These are phyloP conservation scores for Kingdonia uniflora DNA, from an alignment of 164 flowering plant genomes.

Conservation along the genomic window DNA sequence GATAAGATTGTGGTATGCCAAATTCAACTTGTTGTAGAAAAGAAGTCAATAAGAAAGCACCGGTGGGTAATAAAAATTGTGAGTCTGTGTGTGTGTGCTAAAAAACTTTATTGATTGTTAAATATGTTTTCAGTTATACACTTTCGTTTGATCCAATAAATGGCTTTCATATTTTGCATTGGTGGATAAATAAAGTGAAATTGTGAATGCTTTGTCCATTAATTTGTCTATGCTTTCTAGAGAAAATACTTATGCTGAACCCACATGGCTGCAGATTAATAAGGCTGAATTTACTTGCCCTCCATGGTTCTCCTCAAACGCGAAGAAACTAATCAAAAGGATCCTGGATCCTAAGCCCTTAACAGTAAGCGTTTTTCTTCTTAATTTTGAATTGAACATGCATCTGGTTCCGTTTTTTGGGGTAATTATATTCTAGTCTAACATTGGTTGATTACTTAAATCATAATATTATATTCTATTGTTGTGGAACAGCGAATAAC, in stretches of 20 bases:
- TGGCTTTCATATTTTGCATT: neutral
- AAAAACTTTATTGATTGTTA: too few relatives aligned
- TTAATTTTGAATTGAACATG: neutral
- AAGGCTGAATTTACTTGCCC: constrained; percentile 89
- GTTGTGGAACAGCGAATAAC: constrained; percentile 60
- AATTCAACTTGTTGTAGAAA: too few relatives aligned
- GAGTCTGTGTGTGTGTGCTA: too few relatives aligned
- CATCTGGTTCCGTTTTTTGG: too few relatives aligned
- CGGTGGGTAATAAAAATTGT: too few relatives aligned
- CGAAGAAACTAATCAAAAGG: constrained; percentile 75
- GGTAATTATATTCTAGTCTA: too few relatives aligned
- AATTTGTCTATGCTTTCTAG: neutral
- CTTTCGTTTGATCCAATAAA: neutral
- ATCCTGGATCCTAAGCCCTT: constrained; percentile 80
- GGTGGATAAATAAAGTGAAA: too few relatives aligned
- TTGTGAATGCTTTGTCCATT: too few relatives aligned
- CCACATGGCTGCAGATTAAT: constrained; percentile 41
- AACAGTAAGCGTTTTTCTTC: constrained; percentile 36
- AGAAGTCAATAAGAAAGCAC: too few relatives aligned
- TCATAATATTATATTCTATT: neutral
- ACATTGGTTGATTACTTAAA: too few relatives aligned
- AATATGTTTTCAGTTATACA: too few relatives aligned
- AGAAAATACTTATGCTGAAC: neutral
- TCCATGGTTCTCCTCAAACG: constrained; percentile 90
- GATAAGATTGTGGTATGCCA: too few relatives aligned